phyloP scores from a whole-genome alignment of 139 green algal species.

The Chlamydomonas incerta region DNA sequence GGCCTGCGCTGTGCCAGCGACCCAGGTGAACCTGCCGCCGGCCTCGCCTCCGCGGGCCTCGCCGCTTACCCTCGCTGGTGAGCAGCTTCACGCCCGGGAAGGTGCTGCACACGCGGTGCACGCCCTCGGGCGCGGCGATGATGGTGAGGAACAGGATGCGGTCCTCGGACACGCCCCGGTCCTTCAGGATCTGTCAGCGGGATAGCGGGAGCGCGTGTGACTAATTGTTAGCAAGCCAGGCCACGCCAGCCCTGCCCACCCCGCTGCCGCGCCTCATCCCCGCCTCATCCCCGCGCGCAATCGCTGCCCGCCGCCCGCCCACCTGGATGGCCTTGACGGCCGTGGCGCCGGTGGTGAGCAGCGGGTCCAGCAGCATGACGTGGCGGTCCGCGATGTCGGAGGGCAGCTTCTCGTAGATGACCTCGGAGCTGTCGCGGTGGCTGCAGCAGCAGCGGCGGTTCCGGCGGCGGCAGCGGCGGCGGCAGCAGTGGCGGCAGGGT shows the following conservation, averaged over 20 bases:
- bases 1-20: too few relatives aligned
- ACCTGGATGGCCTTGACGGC: constrained; percentile 80
- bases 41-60: too few relatives aligned
- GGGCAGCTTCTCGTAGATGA: constrained; percentile 98
- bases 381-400: constrained; percentile 91
- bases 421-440: constrained; percentile 46
- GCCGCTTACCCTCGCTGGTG: constrained; percentile 86
- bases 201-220: too few relatives aligned
- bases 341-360: constrained; percentile 89
- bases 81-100: constrained; percentile 85
- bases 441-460: too few relatives aligned
- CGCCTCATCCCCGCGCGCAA: background rate
- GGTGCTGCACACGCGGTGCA: constrained; percentile 64
- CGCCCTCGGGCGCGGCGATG: constrained; percentile 93
- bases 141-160: constrained; percentile 95
- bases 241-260: too few relatives aligned
- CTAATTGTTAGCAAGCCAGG: too few relatives aligned
- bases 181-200: constrained; percentile 88
- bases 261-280: background rate
- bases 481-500: too few relatives aligned
- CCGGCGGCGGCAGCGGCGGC: too few relatives aligned
- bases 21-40: too few relatives aligned
- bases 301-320: background rate
- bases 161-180: constrained; percentile 85
- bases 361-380: constrained; percentile 96